Percentiles rank a stretch among this genome's conserved stretches.
Conservation (phyloP, 2,329 filamentous ascomycete genomes). For the Herpotrichia juniperi region DNA sequence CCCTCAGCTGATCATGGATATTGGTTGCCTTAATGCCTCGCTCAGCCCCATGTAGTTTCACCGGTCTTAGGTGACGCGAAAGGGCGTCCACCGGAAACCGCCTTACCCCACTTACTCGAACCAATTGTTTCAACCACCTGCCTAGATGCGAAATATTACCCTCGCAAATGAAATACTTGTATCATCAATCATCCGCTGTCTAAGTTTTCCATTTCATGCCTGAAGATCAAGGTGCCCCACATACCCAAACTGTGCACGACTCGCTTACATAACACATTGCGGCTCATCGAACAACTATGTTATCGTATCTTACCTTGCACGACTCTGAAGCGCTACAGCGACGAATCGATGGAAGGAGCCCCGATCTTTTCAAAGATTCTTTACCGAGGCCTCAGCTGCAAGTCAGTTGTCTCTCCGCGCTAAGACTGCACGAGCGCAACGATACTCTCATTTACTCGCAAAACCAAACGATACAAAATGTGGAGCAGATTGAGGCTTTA, state of each 20-base stretch:
- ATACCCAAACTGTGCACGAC: background rate
- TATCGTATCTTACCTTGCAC: conserved; percentile 2
- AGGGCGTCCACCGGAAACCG: background rate
- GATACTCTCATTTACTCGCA: background rate
- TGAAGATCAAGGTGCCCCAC: background rate
- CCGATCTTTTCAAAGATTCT: conserved; percentile 2
- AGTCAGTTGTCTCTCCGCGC: background rate
- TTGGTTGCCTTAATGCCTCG: background rate
- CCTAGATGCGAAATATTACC: background rate
- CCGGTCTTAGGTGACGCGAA: background rate
- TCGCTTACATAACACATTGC: background rate
- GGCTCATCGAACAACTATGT: background rate
- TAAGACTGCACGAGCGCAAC: background rate
- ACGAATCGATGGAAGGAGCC: conserved; percentile 1
- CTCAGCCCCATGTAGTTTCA: background rate
- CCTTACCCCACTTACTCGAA: background rate
- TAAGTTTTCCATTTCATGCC: background rate
- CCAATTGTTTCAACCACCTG: background rate
- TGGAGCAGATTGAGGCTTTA: conserved; percentile 2
- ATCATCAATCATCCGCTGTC: background rate
- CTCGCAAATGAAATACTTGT: background rate
- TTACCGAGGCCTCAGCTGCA: conserved; percentile 1
- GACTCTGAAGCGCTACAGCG: background rate
- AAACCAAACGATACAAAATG: conserved; percentile 3
- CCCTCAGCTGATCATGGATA: background rate